Evolutionary conservation across 495 filamentous ascomycete genomes (phyloP).

Genomic region (Tuber magnatum): DNA sequence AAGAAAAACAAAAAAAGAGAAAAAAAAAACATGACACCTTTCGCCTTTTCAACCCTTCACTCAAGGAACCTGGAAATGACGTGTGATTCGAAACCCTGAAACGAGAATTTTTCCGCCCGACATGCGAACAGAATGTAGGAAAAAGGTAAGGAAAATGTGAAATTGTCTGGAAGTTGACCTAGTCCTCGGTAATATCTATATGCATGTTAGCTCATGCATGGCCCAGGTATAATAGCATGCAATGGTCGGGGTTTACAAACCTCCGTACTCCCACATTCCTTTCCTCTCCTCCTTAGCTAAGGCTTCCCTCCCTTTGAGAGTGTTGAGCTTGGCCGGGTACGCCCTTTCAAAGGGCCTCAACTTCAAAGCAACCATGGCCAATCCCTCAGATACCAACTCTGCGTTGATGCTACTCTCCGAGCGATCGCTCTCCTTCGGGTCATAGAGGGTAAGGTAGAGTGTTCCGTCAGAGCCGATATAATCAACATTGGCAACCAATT

Average conservation of each 20-base stretch:
- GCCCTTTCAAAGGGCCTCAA: slow-evolving; percentile 81
- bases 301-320: slow-evolving; percentile 58
- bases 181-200: slow-evolving; percentile 21
- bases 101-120: not conserved
- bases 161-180: not conserved
- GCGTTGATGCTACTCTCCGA: slow-evolving; percentile 75
- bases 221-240: slow-evolving; percentile 63
- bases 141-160: not conserved
- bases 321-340: slow-evolving; percentile 60
- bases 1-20: not conserved
- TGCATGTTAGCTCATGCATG: not conserved
- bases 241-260: slow-evolving; percentile 46
- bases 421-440: slow-evolving; percentile 54
- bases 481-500: slow-evolving; percentile 87
- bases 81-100: not conserved
- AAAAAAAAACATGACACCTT: not conserved
- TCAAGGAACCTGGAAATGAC: not conserved
- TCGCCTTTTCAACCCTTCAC: not conserved
- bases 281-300: slow-evolving; percentile 67
- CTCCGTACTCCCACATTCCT: slow-evolving; percentile 98
- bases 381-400: slow-evolving; percentile 70
- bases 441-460: slow-evolving; percentile 77
- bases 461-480: slow-evolving; percentile 65
- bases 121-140: not conserved
- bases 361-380: slow-evolving; percentile 84